Base-by-base conservation (phyloP, 2,329 filamentous ascomycete genomes). In the Penicillium thymicola region DNA sequence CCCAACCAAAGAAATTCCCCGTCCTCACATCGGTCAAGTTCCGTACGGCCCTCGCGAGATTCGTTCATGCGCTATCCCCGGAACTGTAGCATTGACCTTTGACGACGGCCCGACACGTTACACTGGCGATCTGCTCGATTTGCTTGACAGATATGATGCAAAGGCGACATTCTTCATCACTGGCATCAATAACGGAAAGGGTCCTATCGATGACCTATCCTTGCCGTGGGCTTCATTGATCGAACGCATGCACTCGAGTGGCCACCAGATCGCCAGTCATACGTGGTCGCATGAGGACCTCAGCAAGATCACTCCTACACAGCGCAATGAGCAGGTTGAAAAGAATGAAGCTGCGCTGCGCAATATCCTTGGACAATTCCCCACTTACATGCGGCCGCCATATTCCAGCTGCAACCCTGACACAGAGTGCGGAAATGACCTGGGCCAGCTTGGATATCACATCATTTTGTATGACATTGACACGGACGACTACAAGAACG, bases 141-240 rank as follows among this genome's bases (percentile, higher is more conserved):
- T 86, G 52, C 78, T 89, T 44, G 78, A 79, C 57, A 76, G 74
- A 27, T 85, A 87, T 66, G 75, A 80, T 28, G 85, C 83, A 14
- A 86, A 83, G 61, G 86, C 85, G 2, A 89, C 87, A 2, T 89
- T 89, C 69, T 89, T 88, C 70, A 78, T 89, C 59, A 84, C 75
- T 13, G 79, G 79, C 4, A 72, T 78, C 50, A 79, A 78, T 59
- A 79, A 76, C 45, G 75, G 71, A 18, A 77, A 76, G 58, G 79
- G 78, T 16, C 60, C 69, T 14, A 78, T 79, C 16, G 76, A 79
- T 55, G 70, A 72, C n/a, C 68, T 70, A 10, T 65, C 66, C 4
- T 69, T 75, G 51, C 75, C 74, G 4, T 75, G 76, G 75, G 66
- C 65, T 21, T 53, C 65, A 1, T 56, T 76, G 52, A 75, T 79